Conservation (phyloP, 495 filamentous ascomycete genomes). For the Talaromyces proteolyticus region DNA sequence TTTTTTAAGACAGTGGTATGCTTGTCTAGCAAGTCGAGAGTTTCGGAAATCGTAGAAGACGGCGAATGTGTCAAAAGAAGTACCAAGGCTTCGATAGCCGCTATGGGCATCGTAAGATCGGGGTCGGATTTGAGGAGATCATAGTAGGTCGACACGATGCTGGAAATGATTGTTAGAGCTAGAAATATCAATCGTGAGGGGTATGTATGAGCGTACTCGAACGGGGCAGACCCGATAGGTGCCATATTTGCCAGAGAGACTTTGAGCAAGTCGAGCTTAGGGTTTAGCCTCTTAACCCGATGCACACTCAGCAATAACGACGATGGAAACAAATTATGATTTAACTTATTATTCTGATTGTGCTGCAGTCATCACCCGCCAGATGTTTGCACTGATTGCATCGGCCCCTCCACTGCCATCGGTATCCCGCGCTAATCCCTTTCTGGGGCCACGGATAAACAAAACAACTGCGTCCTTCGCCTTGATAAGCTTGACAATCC, state of each 20-base stretch:
- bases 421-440: constrained; percentile 22
- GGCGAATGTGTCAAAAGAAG: constrained; percentile 69
- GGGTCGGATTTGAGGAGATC: constrained; percentile 58
- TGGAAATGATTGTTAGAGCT: constrained; percentile 10
- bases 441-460: constrained; percentile 37
- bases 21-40: constrained; percentile 72
- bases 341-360: too few species aligned
- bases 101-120: constrained; percentile 90
- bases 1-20: constrained; percentile 68
- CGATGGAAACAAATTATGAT: too few species aligned
- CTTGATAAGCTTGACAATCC: neutral
- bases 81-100: constrained; percentile 90
- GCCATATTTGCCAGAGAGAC: constrained; percentile 23
- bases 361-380: neutral
- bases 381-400: constrained; percentile 40
- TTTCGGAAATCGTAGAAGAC: constrained; percentile 86
- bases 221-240: constrained; percentile 17
- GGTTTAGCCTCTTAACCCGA: too few species aligned
- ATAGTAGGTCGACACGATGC: constrained; percentile 56
- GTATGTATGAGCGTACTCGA: constrained; percentile 20
- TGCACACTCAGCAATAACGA: too few species aligned
- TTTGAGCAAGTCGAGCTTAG: neutral
- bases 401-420: constrained; percentile 10
- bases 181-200: neutral
- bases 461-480: constrained; percentile 22